These are phyloP conservation scores for Xerocomus nothofagi DNA, from an alignment of 1,284 basidiomycete genomes.

Conservation along the genomic window DNA sequence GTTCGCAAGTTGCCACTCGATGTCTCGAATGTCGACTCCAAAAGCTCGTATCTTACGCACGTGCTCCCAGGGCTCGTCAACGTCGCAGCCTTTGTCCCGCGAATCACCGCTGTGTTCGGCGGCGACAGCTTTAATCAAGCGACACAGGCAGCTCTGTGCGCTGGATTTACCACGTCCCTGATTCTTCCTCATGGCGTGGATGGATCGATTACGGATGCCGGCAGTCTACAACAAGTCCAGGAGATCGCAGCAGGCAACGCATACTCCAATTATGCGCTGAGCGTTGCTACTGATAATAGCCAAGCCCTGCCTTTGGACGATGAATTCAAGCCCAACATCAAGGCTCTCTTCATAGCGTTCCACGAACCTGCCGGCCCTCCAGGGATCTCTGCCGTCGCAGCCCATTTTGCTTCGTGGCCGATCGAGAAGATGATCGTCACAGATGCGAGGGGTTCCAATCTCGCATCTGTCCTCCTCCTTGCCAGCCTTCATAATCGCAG, in stretches of 20 bases:
- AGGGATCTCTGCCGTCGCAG: constrained; percentile 67
- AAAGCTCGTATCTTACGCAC: constrained; percentile 91
- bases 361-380: constrained; percentile 49
- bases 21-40: constrained; percentile 90
- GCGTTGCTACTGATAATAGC: constrained; percentile 70
- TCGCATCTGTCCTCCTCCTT: constrained; percentile 91
- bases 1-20: constrained; percentile 87
- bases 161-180: constrained; percentile 85
- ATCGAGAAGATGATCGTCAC: constrained; percentile 91
- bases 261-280: constrained; percentile 86
- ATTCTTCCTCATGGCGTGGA: constrained; percentile 73
- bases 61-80: constrained; percentile 93
- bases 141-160: constrained; percentile 80
- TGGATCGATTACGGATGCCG: constrained; percentile 65
- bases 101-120: constrained; percentile 53
- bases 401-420: constrained; percentile 92
- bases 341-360: constrained; percentile 85
- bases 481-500: constrained; percentile 90
- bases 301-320: constrained; percentile 74
- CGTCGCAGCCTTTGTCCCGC: constrained; percentile 86
- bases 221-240: constrained; percentile 69
- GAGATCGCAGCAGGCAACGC: constrained; percentile 62
- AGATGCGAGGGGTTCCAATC: constrained; percentile 88
- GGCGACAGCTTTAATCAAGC: constrained; percentile 68
- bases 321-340: constrained; percentile 75